Evolutionary conservation across 176 grass and related monocot genomes (phyloP).

Genomic region (Puya raimondii): DNA sequence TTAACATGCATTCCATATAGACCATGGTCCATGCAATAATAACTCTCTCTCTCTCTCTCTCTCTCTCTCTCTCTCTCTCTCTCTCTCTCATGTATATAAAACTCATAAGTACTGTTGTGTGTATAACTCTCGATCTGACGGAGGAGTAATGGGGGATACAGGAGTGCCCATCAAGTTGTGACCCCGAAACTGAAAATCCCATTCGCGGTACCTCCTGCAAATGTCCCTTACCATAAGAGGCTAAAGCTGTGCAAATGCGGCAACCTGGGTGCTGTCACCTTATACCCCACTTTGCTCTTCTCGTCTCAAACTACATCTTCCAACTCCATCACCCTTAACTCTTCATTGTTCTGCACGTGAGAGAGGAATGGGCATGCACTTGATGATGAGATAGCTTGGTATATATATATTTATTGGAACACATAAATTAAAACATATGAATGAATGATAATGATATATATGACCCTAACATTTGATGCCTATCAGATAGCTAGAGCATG

Average conservation of each 20-base stretch:
- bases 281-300: slow-evolving; percentile 2
- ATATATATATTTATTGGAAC: too few relatives aligned
- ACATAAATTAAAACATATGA: too few relatives aligned
- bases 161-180: slow-evolving; percentile 19
- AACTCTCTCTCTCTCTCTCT: slow-evolving; percentile 8
- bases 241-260: slow-evolving; percentile 15
- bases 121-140: slow-evolving; percentile 15
- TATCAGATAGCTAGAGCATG: too few relatives aligned
- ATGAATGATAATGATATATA: too few relatives aligned
- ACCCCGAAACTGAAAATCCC: slow-evolving; percentile 37
- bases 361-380: slow-evolving; percentile 26
- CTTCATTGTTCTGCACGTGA: slow-evolving; percentile 12
- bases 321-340: not conserved
- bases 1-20: too few relatives aligned
- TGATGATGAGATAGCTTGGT: too few relatives aligned
- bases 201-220: slow-evolving; percentile 28
- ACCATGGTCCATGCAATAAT: too few relatives aligned
- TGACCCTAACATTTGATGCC: too few relatives aligned
- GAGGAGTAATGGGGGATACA: slow-evolving; percentile 15
- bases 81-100: slow-evolving; percentile 6
- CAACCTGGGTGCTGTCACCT: slow-evolving; percentile 2
- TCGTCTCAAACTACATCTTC: not conserved
- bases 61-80: slow-evolving; percentile 14
- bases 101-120: not conserved
- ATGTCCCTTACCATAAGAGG: slow-evolving; percentile 23